These are phyloP conservation scores for Aspergillus sp. DNA, from an alignment of 2,329 filamentous ascomycete species.

Conservation along the genomic window DNA sequence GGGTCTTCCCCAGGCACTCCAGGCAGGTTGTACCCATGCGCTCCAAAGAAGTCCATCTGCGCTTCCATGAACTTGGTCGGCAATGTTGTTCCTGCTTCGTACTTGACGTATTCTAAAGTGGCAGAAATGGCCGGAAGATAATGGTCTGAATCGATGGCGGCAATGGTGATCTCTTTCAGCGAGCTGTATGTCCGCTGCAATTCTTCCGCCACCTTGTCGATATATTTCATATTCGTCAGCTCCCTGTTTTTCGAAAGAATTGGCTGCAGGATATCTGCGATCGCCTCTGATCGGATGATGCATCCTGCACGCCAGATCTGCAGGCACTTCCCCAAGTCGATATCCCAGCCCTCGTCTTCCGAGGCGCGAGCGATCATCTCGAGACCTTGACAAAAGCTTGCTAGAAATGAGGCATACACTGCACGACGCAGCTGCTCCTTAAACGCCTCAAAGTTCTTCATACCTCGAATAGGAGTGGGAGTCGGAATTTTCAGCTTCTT, in stretches of 20 bases:
- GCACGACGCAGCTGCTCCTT: constrained; percentile 61
- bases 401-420: constrained; percentile 62
- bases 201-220: constrained; percentile 52
- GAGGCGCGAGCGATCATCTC: constrained; percentile 63
- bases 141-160: constrained; percentile 57
- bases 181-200: constrained; percentile 52
- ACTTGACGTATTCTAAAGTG: constrained; percentile 68
- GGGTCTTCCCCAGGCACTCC: constrained; percentile 53
- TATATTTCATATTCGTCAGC: constrained; percentile 41
- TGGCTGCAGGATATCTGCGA: constrained; percentile 58
- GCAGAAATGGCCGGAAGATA: constrained; percentile 62
- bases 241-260: constrained; percentile 21
- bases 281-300: constrained; percentile 68
- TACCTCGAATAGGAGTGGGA: constrained; percentile 32
- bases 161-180: constrained; percentile 58
- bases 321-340: constrained; percentile 42
- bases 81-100: constrained; percentile 57
- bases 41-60: constrained; percentile 69
- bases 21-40: constrained; percentile 61
- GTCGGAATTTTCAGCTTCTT: constrained; percentile 48
- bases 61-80: constrained; percentile 71
- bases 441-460: constrained; percentile 45
- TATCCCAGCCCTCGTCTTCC: constrained; percentile 58
- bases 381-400: constrained; percentile 65
- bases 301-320: constrained; percentile 69